phyloP scores from a whole-genome alignment of 148 eudicot genomes.

The Pharnaceum exiguum region DNA sequence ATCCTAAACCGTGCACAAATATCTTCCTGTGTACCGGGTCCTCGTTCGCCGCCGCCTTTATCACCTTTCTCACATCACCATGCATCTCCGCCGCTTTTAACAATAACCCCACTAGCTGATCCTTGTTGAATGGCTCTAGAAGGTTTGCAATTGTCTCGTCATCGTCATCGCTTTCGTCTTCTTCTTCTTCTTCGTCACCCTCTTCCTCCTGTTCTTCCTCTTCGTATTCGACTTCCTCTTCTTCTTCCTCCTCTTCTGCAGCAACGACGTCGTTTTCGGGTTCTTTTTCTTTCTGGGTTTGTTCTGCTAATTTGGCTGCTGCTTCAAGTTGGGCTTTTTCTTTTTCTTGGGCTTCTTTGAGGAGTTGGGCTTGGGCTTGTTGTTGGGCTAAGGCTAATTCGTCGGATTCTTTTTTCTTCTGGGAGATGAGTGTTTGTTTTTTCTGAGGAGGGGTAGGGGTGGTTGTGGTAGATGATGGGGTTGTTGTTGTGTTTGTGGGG shows the following conservation, averaged over 20 bases:
- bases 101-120: constrained; percentile 44
- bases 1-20: constrained; percentile 85
- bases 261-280: constrained; percentile 9
- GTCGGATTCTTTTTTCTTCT: constrained; percentile 2
- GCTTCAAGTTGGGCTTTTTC: constrained; percentile 16
- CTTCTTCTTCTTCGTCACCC: constrained; percentile 13
- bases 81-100: constrained; percentile 54
- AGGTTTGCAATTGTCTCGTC: constrained; percentile 67
- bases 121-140: constrained; percentile 79
- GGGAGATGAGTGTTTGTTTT: constrained; percentile 17
- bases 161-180: constrained; percentile 29
- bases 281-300: constrained; percentile 21
- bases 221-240: constrained; percentile 23
- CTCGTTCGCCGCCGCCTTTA: constrained; percentile 55
- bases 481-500: constrained; percentile 8
- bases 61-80: constrained; percentile 34
- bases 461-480: constrained; percentile 4
- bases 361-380: constrained; percentile 10
- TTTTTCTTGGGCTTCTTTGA: constrained; percentile 7
- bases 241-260: constrained; percentile 20
- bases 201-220: constrained; percentile 13
- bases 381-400: constrained; percentile 10
- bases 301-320: constrained; percentile 2
- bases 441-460: not conserved
- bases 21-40: constrained; percentile 84